Evolutionary conservation across 1,139 yeast genomes (phyloP), one percentile per base, ranked within the genome.

Genomic region (Suhomyces bokatorum): DNA sequence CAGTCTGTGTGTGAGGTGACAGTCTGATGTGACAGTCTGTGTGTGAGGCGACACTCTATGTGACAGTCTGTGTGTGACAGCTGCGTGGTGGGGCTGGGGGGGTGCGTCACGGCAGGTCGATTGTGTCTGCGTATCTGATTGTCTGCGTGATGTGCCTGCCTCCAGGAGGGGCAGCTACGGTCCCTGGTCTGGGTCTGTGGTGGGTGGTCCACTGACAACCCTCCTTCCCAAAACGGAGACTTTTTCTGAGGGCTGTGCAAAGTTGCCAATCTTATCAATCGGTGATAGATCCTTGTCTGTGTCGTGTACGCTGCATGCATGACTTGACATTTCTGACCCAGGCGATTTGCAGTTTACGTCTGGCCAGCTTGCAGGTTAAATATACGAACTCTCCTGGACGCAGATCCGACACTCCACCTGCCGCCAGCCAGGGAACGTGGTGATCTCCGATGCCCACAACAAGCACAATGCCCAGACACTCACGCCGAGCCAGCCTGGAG

Each of bases 201-300:
- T n/a, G n/a, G n/a, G n/a, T n/a, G n/a, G n/a, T n/a, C n/a, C n/a
- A n/a, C n/a, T n/a, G n/a, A 2, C 10, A 22, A 2, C 29, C 15
- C 12, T 4, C 24, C 13, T 11, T 17, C 35, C 24, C 35, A 32
- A 15, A 11, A 13, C 20, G 32, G 32, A 28, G 15, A 17, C 32
- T 11, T 29, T 26, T 26, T 26, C 32, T 32, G 26, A 32, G 40
- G 35, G 40, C 32, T 31, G 33, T 17, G 26, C 40, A 28, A 16
- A 7, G 13, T 15, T 14, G 40, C 28, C 32, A 38, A 39, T 33
- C 42, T 39, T 39, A 39, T 39, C 42, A 27, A 28, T 39, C 37
- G 28, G 28, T 22, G 42, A 32, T 27, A 32, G 42, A 39, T 39
- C 36, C 29, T 22, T 24, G 29, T 32, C 32, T 20, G 31, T 29